These are phyloP conservation scores for Sugiyamaella castrensis DNA, from an alignment of 1,139 yeast genomes.

Conservation along the genomic window DNA sequence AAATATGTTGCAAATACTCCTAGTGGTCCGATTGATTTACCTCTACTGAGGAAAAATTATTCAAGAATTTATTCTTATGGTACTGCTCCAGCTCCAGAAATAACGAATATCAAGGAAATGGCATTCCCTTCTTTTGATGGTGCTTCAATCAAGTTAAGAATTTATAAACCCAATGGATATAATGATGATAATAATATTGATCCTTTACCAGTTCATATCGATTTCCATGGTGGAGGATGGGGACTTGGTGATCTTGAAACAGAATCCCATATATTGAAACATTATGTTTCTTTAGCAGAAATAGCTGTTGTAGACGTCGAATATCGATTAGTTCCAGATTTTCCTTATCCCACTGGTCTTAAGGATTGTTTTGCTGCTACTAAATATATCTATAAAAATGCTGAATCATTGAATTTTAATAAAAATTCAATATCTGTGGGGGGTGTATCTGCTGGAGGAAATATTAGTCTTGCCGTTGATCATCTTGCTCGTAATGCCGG, in stretches of 20 bases:
- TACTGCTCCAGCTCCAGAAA: no score
- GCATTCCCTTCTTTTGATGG: no score
- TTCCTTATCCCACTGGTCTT: conserved; percentile 50
- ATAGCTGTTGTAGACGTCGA: conserved; percentile 39
- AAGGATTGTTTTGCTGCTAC: conserved; percentile 46
- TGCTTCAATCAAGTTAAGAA: no score
- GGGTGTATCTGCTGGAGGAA: conserved; percentile 18
- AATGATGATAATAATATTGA: not conserved
- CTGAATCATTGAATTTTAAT: conserved; percentile 15
- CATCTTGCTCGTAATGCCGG: conserved; percentile 15
- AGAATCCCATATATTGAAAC: conserved; percentile 31
- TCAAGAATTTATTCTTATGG: no score
- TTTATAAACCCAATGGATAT: no score
- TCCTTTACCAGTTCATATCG: conserved; percentile 32
- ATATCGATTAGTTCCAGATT: conserved; percentile 48
- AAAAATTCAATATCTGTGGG: conserved; percentile 12
- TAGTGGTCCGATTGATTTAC: no score
- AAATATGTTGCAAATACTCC: no score
- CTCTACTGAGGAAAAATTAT: no score
- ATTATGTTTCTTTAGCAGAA: conserved; percentile 19
- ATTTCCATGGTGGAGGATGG: conserved; percentile 41
- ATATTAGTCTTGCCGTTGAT: conserved; percentile 11
- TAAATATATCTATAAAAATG: conserved; percentile 14
- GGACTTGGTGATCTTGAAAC: conserved; percentile 36
- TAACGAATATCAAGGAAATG: no score